phyloP scores from a whole-genome alignment of 2,329 filamentous ascomycete species.

The Xylariaceae sp. region DNA sequence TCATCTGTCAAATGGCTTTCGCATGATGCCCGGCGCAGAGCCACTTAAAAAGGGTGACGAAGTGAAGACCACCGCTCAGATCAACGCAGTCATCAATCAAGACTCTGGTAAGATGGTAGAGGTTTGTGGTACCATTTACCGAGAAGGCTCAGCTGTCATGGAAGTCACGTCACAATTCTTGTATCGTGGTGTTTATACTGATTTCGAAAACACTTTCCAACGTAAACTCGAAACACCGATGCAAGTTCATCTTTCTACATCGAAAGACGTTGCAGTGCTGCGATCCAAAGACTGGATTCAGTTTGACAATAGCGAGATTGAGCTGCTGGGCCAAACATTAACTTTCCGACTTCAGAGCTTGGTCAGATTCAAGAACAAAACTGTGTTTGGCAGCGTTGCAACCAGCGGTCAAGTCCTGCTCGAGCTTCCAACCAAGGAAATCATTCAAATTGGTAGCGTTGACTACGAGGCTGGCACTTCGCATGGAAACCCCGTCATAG shows the following conservation, averaged over 20 bases:
- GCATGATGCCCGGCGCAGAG: conserved; percentile 95
- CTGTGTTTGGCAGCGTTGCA: conserved; percentile 87
- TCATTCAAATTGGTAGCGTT: conserved; percentile 96
- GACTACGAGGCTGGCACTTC: conserved; percentile 92
- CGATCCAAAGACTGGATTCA: conserved; percentile 98
- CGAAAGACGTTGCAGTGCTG: conserved; percentile 90
- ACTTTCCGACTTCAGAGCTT: conserved; percentile 95
- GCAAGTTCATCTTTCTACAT: conserved; percentile 85
- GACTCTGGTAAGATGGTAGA: conserved; percentile 99
- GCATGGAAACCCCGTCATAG: conserved; percentile 94
- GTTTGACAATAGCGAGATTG: conserved; percentile 77
- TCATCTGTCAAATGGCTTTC: conserved; percentile 95
- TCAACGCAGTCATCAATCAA: conserved; percentile 98
- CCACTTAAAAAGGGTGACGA: conserved; percentile 95
- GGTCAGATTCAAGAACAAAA: conserved; percentile 93
- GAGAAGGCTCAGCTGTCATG: conserved; percentile 87
- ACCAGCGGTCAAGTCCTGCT: conserved; percentile 91
- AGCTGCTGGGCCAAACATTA: conserved; percentile 89
- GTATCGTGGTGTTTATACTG: conserved; percentile 89
- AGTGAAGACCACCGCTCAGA: conserved; percentile 88
- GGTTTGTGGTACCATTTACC: conserved; percentile 94
- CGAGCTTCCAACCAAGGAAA: conserved; percentile 94
- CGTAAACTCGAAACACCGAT: conserved; percentile 95
- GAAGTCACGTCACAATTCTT: conserved; percentile 98
- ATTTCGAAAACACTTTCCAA: conserved; percentile 98